Base-by-base conservation (phyloP, 495 filamentous ascomycete species). In the Chaetomium fimeti region DNA sequence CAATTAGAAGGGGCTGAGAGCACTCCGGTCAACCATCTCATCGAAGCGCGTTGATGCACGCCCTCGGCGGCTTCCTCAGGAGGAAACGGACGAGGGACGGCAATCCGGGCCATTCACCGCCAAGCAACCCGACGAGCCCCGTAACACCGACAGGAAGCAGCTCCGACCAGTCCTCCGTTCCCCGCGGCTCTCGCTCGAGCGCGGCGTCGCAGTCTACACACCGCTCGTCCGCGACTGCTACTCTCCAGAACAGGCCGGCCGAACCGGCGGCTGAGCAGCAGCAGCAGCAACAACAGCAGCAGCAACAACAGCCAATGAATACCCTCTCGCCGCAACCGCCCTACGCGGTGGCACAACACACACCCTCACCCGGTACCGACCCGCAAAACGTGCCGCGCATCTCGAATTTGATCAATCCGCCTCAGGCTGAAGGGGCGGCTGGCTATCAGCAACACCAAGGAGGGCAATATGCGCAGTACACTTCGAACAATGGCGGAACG, bases 71-170 rank as follows among this genome's bases (percentile, higher is more conserved):
- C 67, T 89, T 97, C 72, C 85, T 98, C 72, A 98, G 97, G 85
- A 97, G 96, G 87, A 92, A 95, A 84, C 87, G 91, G 84, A 95
- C 93, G 80, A 96, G 91, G 87, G 76, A 87, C 81, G 71, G 83
- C 74, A 79, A 85, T 74, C 70, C 84, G 74, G 72, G 81, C 81
- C 79, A 83, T 73, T 71, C 83, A 74, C 25, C 85, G 81, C 60
- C 82, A 76, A 79, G 85, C 76, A 76, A 87, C 71, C 83, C 83
- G 70, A 84, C 82, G 68, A 88, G 88, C 71, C 83, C 87, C 61
- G 79, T 83, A 68, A 84, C 80, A 29, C 80, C 82, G 24, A 78
- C 78, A 16, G 25, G 52, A 51, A 72, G 79, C 75, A 72, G 75
- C 68, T 77, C 83, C 75, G 80, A 82, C 70, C 77, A 65, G 51